These are phyloP conservation scores for Lasiodiplodia theobromae DNA, from an alignment of 2,329 filamentous ascomycete genomes.

Conservation along the genomic window DNA sequence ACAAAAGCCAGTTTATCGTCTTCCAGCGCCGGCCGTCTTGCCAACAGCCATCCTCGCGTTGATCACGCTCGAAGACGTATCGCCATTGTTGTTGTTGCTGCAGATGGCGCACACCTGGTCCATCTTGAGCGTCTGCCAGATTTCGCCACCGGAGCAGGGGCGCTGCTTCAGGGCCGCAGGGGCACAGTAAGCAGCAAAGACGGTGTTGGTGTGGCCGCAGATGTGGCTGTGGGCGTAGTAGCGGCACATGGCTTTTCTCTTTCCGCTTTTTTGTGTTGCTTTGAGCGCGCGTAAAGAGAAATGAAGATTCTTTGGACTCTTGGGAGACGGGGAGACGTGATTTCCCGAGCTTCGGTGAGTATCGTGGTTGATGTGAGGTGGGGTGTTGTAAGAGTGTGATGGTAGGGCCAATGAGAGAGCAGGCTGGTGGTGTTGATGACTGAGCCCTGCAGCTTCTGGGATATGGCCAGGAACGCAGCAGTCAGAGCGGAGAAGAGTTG, in stretches of 20 bases:
- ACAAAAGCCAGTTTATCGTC: background rate
- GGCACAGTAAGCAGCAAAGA: conserved; percentile 45
- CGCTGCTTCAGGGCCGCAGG: conserved; percentile 42
- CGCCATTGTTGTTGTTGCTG: conserved; percentile 15
- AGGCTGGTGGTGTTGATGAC: conserved; percentile 14
- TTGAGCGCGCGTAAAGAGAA: background rate
- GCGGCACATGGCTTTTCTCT: conserved; percentile 51
- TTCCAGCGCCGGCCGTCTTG: conserved; percentile 6
- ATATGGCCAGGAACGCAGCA: background rate
- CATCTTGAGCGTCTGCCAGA: conserved; percentile 47
- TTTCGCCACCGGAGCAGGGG: conserved; percentile 40
- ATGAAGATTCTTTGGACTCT: background rate
- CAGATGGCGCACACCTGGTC: conserved; percentile 43
- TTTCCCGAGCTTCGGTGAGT: background rate
- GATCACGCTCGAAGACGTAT: background rate
- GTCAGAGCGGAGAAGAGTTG: conserved; percentile 6
- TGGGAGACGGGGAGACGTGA: background rate
- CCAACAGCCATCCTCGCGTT: conserved; percentile 11
- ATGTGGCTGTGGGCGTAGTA: conserved; percentile 56
- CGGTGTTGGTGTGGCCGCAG: conserved; percentile 54
- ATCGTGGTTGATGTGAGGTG: background rate
- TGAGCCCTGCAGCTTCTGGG: background rate
- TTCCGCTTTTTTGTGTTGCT: background rate
- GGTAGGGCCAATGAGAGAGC: background rate
- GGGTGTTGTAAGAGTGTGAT: conserved; percentile 5